Conservation (phyloP, 768 basidiomycete species). For the Kwoniella dejecticola region DNA sequence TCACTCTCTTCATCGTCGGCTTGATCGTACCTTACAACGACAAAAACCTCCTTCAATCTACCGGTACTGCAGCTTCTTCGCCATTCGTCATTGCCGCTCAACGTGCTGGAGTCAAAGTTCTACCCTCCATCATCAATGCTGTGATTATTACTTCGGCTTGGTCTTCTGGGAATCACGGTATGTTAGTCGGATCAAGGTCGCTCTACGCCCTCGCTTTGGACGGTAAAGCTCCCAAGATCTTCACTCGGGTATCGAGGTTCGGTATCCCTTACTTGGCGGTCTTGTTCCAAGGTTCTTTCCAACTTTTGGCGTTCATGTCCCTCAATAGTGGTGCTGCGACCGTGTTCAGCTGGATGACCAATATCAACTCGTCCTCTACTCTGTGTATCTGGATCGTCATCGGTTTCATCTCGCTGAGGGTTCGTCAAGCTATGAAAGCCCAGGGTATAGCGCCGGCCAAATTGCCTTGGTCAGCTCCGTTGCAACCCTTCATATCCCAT, state of each 20-base stretch:
- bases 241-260: constrained; percentile 38
- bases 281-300: constrained; percentile 25
- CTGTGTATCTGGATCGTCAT: constrained; percentile 35
- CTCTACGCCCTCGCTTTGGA: constrained; percentile 52
- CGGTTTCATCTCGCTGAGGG: constrained; percentile 13
- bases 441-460: neutral
- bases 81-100: constrained; percentile 37
- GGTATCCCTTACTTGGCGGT: constrained; percentile 53
- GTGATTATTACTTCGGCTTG: constrained; percentile 45
- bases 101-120: constrained; percentile 42
- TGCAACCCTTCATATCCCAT: constrained; percentile 5
- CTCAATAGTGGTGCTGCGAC: constrained; percentile 15
- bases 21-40: constrained; percentile 72
- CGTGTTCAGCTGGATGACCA: constrained; percentile 39
- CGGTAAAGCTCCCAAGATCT: constrained; percentile 46
- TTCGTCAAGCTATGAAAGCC: constrained; percentile 19
- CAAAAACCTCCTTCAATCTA: neutral
- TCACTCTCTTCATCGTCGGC: constrained; percentile 67
- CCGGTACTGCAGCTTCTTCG: constrained; percentile 44
- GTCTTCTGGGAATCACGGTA: constrained; percentile 50
- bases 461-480: constrained; percentile 16
- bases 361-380: constrained; percentile 29
- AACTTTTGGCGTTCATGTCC: constrained; percentile 31
- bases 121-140: constrained; percentile 48
- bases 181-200: constrained; percentile 42